Evolutionary conservation across 257 asterid species (phyloP).

Genomic region (Ehretia macrophylla): DNA sequence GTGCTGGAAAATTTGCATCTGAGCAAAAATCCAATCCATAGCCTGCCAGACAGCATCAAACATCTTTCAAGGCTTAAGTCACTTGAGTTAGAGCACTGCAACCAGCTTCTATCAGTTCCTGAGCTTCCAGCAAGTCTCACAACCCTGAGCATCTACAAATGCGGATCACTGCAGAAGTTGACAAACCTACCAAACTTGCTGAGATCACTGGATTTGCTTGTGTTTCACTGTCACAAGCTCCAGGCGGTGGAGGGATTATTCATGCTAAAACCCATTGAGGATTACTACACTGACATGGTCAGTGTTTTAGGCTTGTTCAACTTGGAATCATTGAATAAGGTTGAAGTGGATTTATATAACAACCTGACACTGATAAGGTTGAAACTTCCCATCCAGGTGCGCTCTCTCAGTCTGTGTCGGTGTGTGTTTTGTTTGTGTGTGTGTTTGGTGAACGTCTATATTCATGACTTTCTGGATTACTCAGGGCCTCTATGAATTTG

Average conservation of each 20-base stretch:
- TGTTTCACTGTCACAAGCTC: background rate
- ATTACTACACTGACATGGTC: background rate
- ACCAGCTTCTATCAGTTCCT: slow-evolving; percentile 5
- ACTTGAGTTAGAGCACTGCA: slow-evolving; percentile 7
- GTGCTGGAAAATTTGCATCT: slow-evolving; percentile 10
- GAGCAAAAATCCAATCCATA: slow-evolving; percentile 10
- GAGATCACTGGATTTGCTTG: slow-evolving; percentile 6
- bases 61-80: slow-evolving; percentile 4
- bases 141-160: slow-evolving; percentile 6
- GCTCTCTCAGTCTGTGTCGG: no score
- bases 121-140: slow-evolving; percentile 8
- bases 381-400: slow-evolving; percentile 5
- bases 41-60: slow-evolving; percentile 11
- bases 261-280: background rate
- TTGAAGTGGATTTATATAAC: slow-evolving; percentile 6
- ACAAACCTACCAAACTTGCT: background rate
- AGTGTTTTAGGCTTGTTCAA: slow-evolving; percentile 1
- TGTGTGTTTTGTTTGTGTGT: no score
- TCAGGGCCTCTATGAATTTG: slow-evolving; percentile 14
- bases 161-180: slow-evolving; percentile 9
- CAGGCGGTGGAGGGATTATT: slow-evolving; percentile 2
- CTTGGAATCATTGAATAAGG: background rate
- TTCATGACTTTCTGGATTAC: background rate
- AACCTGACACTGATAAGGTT: slow-evolving; percentile 1
- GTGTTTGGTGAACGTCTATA: background rate